A percentile compares a stretch with the other conserved stretches of the same genome.
These are phyloP conservation scores for Moniliella sp. DNA, from an alignment of 1,284 basidiomycete genomes.

Conservation along the genomic window DNA sequence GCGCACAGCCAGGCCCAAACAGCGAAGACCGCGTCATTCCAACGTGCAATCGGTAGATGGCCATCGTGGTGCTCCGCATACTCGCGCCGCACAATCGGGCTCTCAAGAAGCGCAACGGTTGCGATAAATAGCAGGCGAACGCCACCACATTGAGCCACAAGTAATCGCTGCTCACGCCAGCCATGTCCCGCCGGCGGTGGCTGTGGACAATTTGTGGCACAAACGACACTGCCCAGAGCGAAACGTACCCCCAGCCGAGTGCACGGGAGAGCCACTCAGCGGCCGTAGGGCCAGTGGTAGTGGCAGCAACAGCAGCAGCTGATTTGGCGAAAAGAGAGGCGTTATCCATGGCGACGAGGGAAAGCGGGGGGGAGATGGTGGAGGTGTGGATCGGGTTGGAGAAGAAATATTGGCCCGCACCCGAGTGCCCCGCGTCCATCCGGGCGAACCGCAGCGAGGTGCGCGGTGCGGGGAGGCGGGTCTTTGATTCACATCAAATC, in stretches of 20 bases:
- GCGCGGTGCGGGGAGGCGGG: too few relatives aligned
- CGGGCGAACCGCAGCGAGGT: too few relatives aligned
- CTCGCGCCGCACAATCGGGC: slow-evolving; percentile 7
- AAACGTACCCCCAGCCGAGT: slow-evolving; percentile 20
- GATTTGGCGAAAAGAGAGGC: too few relatives aligned
- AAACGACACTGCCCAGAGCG: slow-evolving; percentile 23
- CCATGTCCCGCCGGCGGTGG: slow-evolving; percentile 4
- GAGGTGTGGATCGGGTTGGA: too few relatives aligned
- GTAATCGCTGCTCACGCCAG: slow-evolving; percentile 19
- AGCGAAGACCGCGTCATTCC: slow-evolving; percentile 17
- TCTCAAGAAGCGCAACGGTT: slow-evolving; percentile 10
- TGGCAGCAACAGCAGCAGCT: too few relatives aligned
- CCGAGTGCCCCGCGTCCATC: too few relatives aligned
- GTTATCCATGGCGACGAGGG: too few relatives aligned
- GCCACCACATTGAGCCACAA: slow-evolving; percentile 15
- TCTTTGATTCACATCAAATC: too few relatives aligned
- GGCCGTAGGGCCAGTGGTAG: too few relatives aligned
- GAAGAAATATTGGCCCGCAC: too few relatives aligned
- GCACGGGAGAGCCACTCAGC: slow-evolving; percentile 14
- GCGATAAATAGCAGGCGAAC: slow-evolving; percentile 15
- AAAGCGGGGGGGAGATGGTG: too few relatives aligned
- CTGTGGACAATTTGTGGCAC: slow-evolving; percentile 22
- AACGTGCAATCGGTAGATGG: too few relatives aligned
- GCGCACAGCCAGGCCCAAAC: slow-evolving; percentile 10
- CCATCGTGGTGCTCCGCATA: slow-evolving; percentile 10